Evolutionary conservation across 805 yeast species (phyloP), one percentile per base, ranked within the genome.

Genomic region (Lachancea fermentati): DNA sequence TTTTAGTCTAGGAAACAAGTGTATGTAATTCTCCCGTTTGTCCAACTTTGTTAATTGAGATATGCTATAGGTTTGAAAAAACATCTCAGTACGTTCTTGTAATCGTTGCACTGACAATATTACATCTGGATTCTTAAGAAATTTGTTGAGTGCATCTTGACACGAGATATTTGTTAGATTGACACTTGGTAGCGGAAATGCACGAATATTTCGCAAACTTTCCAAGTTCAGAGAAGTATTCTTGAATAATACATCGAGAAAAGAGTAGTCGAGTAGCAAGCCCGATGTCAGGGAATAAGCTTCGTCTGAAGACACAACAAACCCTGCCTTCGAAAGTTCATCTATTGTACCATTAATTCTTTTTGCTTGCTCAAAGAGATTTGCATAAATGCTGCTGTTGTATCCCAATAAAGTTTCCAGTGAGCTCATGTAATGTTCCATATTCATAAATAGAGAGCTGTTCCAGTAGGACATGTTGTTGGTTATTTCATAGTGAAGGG

Each of bases 271-370:
- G 14, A 52, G 22, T 12, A 42, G 29, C 8, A 50, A 30, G 24
- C 44, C 44, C 16, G 30, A 18, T 4, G 34, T 11, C 5, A 37
- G 11, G 11, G 24, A 29, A 8, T 38, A 32, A 17, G 24, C 13
- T 13, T 29, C 17, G 7, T 33, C 34, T 22, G 32, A 28, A 4
- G 42, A 43, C 5, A 49, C 36, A 9, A 44, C 25, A 11, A 43
- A 37, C 6, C 51, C 49, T 24, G 44, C 39, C 8, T 34, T 31
- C 4, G 47, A 19, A 13, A 53, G 26, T 8, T 30, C 36, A 8
- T 36, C 38, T 12, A 48, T 29, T 4, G 55, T 44, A 9, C 41
- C 37, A 15, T 48, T 47, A 6, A 53, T 44, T 19, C 37, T 34
- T 18, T 16, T 14, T 11, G 55, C 45, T 36, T 50, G 48, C 5